Percentiles rank a stretch among this genome's conserved stretches.
phyloP scores from a whole-genome alignment of 2,329 filamentous ascomycete genomes.

The Fusarium camptoceras region DNA sequence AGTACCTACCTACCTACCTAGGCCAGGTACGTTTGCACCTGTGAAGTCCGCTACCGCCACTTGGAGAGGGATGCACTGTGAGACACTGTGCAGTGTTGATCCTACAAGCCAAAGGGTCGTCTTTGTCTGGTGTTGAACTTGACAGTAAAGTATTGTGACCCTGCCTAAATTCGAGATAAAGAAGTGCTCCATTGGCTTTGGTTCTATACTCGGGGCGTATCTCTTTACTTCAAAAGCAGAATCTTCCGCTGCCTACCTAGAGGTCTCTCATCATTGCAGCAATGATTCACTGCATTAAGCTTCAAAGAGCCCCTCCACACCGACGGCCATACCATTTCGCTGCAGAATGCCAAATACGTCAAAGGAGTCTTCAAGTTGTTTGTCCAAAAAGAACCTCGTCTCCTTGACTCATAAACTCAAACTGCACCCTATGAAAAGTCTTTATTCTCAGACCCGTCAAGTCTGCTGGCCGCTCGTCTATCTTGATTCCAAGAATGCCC shows the following conservation, averaged over 20 bases:
- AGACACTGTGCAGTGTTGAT: slow-evolving; percentile 18
- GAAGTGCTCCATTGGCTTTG: not conserved
- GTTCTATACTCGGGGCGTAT: not conserved
- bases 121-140: not conserved
- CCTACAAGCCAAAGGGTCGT: not conserved
- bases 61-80: slow-evolving; percentile 12
- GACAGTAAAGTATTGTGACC: not conserved
- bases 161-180: not conserved
- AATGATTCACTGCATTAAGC: slow-evolving; percentile 19
- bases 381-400: not conserved
- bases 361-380: not conserved
- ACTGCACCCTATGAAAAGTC: not conserved
- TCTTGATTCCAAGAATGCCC: slow-evolving; percentile 12
- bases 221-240: not conserved
- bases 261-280: not conserved
- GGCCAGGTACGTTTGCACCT: slow-evolving; percentile 12
- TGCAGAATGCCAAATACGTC: not conserved
- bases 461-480: not conserved
- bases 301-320: slow-evolving; percentile 25
- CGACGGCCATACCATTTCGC: slow-evolving; percentile 9
- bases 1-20: no score
- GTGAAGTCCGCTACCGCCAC: slow-evolving; percentile 34
- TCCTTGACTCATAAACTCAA: not conserved
- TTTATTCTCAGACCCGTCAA: not conserved
- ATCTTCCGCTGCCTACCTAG: not conserved